A percentile compares a stretch with the other conserved stretches of the same genome.
Evolutionary conservation across 495 filamentous ascomycete species (phyloP).

Genomic region (Gamarada debralockiae): DNA sequence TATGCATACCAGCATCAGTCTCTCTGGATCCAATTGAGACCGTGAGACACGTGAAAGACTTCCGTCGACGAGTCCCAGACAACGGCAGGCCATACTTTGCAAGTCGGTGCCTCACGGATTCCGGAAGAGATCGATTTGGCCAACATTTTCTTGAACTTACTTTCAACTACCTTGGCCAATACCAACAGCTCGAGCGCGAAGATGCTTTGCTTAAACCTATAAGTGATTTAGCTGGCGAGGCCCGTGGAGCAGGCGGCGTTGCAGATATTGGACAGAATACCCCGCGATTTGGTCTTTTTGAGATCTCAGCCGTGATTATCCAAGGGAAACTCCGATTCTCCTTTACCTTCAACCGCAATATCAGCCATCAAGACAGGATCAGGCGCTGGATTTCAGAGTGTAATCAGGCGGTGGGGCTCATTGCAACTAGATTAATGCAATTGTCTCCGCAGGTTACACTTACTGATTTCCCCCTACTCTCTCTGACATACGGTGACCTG

Average conservation of each 20-base stretch:
- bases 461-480: conserved; percentile 25
- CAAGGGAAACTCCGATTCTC: conserved; percentile 24
- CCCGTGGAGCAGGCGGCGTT: not conserved
- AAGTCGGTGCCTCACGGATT: conserved; percentile 18
- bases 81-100: conserved; percentile 44
- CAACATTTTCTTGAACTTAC: conserved; percentile 15
- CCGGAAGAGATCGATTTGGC: not conserved
- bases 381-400: conserved; percentile 27
- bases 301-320: conserved; percentile 24
- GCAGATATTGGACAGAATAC: conserved; percentile 38
- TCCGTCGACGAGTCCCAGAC: conserved; percentile 33
- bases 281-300: conserved; percentile 25
- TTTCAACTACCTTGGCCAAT: conserved; percentile 43
- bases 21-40: conserved; percentile 18
- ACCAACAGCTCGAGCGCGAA: conserved; percentile 33
- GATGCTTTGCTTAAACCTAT: too few relatives aligned
- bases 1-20: conserved; percentile 18
- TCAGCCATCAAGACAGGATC: conserved; percentile 31
- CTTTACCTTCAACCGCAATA: conserved; percentile 28
- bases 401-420: conserved; percentile 11
- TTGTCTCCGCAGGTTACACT: conserved; percentile 33
- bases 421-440: conserved; percentile 23
- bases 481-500: conserved; percentile 20
- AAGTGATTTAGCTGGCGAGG: conserved; percentile 23
- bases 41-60: conserved; percentile 44